A percentile compares a stretch with the other conserved stretches of the same genome.
phyloP scores from a whole-genome alignment of 2,329 filamentous ascomycete genomes.

The Diaporthe nobilis region DNA sequence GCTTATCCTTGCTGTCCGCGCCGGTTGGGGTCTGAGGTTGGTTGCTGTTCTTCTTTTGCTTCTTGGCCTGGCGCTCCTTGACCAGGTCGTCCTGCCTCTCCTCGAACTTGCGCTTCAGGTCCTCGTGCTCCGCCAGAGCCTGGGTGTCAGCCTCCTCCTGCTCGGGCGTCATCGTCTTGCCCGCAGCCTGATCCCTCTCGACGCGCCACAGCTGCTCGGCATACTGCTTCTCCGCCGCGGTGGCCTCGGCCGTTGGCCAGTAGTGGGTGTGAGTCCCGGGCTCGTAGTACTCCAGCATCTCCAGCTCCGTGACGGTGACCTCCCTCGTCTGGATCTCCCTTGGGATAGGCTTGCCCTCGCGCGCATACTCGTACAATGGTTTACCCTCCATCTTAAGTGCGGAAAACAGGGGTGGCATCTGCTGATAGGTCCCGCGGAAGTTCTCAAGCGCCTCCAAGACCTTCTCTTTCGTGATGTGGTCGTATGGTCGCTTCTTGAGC shows the following conservation, averaged over 20 bases:
- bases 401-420: slow-evolving; percentile 93
- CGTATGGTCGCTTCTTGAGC: slow-evolving; percentile 80
- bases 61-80: slow-evolving; percentile 62
- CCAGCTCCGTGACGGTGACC: slow-evolving; percentile 83
- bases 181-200: slow-evolving; percentile 68
- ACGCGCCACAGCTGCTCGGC: slow-evolving; percentile 80
- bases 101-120: slow-evolving; percentile 71
- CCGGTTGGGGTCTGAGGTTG: slow-evolving; percentile 48
- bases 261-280: slow-evolving; percentile 83
- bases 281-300: slow-evolving; percentile 87
- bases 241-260: slow-evolving; percentile 86
- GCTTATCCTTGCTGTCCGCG: slow-evolving; percentile 41
- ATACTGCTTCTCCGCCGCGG: slow-evolving; percentile 79
- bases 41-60: slow-evolving; percentile 47
- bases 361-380: slow-evolving; percentile 94
- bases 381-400: slow-evolving; percentile 95
- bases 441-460: slow-evolving; percentile 82
- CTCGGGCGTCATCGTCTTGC: slow-evolving; percentile 65
- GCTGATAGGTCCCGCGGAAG: slow-evolving; percentile 88
- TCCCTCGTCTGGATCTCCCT: slow-evolving; percentile 85
- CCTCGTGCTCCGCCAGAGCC: slow-evolving; percentile 69
- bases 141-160: slow-evolving; percentile 69
- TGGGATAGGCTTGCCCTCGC: slow-evolving; percentile 89
- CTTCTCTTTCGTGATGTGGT: slow-evolving; percentile 83
- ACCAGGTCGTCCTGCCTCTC: slow-evolving; percentile 71